Conservation (phyloP, 805 yeast genomes). For the Ogataea pini region DNA sequence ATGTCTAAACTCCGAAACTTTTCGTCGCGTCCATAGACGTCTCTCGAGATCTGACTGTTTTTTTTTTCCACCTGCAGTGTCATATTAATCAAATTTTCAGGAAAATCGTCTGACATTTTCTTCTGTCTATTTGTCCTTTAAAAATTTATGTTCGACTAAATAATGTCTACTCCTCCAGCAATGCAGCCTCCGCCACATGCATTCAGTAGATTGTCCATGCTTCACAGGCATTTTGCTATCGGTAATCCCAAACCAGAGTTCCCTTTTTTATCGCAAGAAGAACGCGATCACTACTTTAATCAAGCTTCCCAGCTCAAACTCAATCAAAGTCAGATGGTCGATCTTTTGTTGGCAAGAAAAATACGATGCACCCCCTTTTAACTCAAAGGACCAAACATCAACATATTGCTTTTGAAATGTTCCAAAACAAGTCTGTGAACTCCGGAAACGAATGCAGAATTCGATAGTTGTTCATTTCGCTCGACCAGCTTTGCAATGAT, state of each 20-base stretch:
- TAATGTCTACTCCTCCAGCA: background rate
- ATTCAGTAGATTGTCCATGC: slow-evolving; percentile 23
- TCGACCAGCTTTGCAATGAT: slow-evolving; percentile 5
- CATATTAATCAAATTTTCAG: too few species aligned
- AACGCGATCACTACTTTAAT: slow-evolving; percentile 21
- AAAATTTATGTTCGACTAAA: background rate
- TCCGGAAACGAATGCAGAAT: slow-evolving; percentile 3
- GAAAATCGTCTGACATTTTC: background rate
- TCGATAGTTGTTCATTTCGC: slow-evolving; percentile 11
- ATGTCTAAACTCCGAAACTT: too few species aligned
- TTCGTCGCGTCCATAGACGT: too few species aligned
- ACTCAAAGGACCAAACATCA: slow-evolving; percentile 25
- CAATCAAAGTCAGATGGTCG: slow-evolving; percentile 23
- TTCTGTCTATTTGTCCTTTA: background rate
- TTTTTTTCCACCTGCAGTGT: too few species aligned
- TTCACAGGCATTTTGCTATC: slow-evolving; percentile 20
- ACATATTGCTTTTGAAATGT: slow-evolving; percentile 19
- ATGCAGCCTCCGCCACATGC: slow-evolving; percentile 1
- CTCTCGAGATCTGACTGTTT: too few species aligned
- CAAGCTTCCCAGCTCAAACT: slow-evolving; percentile 5
- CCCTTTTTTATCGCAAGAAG: slow-evolving; percentile 23
- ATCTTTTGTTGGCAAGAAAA: slow-evolving; percentile 6
- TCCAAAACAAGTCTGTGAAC: slow-evolving; percentile 20
- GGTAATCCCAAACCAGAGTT: slow-evolving; percentile 18
- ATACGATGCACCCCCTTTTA: background rate